Base-by-base conservation (phyloP, 1,139 yeast genomes). In the Saccharomyces hybrid region DNA sequence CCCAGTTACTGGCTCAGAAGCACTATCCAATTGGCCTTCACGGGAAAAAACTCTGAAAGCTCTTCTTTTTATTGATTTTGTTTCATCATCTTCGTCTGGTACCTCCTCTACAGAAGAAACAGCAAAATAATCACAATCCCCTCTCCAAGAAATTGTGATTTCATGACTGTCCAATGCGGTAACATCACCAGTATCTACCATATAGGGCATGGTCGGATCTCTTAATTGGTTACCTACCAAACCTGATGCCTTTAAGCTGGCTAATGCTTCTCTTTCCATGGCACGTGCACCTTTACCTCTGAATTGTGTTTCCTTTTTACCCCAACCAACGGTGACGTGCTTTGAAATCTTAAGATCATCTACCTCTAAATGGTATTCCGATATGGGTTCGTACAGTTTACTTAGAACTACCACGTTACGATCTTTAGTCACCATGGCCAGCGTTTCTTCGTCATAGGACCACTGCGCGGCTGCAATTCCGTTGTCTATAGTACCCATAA, bases 271-370 rank as follows among this genome's bases (percentile, higher is more conserved):
- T 70, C 91, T 78, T 70, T 86, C 93, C 58, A 80, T 65, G n/a
- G 88, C 91, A 63, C 84, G 84, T 47, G 89, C 93, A 57, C 99
- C 99, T 64, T 81, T 84, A 51, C 99, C 99, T 70, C 88, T 85
- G 70, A 95, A 95, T 71, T 95, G 99, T 0, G 99, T 95, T 70
- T 93, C 99, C 60, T 86, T 84, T 62, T 87, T 88, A 65, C 99
- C 99, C 99, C 99, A 95, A 19, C 99, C 99, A 42, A 93, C 97
- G 23, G 95, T 86, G 34, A 95, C 97, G 66, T 93, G 97, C 62
- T 85, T 86, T 2, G 91, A 83, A 54, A 82, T 79, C 46, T 81
- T 73, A 52, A 90, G 76, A 68, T 93, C 98, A 14, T 78, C 79
- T 1, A 80, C 75, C 52, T 79, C 75, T 57, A 91, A 72, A 25